phyloP scores from a whole-genome alignment of 2,329 filamentous ascomycete species.

The Niveomyces coronatus region DNA sequence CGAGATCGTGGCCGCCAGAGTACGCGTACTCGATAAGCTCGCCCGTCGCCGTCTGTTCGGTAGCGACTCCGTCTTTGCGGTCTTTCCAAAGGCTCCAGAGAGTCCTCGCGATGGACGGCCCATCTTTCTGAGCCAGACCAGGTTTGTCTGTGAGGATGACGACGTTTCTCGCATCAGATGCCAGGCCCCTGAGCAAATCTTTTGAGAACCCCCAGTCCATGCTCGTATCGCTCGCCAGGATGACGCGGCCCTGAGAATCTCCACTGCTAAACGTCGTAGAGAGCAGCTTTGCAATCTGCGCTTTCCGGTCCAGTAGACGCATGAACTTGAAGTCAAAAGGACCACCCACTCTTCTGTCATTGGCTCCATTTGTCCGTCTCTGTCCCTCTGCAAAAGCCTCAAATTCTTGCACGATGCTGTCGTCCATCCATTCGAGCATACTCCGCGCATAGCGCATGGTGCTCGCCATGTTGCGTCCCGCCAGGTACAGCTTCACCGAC shows the following conservation, averaged over 20 bases:
- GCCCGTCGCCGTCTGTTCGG: constrained; percentile 43
- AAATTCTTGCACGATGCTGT: constrained; percentile 85
- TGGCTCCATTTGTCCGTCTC: constrained; percentile 33
- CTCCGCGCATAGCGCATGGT: constrained; percentile 86
- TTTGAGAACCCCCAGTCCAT: constrained; percentile 94
- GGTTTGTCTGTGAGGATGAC: constrained; percentile 77
- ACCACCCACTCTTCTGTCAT: constrained; percentile 47
- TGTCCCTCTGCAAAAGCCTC: constrained; percentile 56
- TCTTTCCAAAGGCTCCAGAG: constrained; percentile 76
- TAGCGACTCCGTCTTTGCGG: constrained; percentile 49
- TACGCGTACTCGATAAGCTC: constrained; percentile 58
- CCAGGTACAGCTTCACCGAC: constrained; percentile 61
- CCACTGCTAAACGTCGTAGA: constrained; percentile 34
- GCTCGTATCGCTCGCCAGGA: constrained; percentile 81
- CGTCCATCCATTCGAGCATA: constrained; percentile 99
- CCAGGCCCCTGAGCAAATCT: constrained; percentile 63
- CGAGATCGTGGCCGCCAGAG: constrained; percentile 51
- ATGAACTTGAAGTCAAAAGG: constrained; percentile 89
- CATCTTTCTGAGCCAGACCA: constrained; percentile 26
- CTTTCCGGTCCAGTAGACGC: constrained; percentile 70
- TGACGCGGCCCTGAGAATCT: constrained; percentile 52
- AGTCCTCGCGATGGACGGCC: constrained; percentile 56
- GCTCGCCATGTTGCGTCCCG: constrained; percentile 75
- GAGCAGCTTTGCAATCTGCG: constrained; percentile 63
- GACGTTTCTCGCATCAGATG: constrained; percentile 68